These are phyloP conservation scores for Geotrichum candidum DNA, from an alignment of 1,139 yeast species.

Conservation along the genomic window DNA sequence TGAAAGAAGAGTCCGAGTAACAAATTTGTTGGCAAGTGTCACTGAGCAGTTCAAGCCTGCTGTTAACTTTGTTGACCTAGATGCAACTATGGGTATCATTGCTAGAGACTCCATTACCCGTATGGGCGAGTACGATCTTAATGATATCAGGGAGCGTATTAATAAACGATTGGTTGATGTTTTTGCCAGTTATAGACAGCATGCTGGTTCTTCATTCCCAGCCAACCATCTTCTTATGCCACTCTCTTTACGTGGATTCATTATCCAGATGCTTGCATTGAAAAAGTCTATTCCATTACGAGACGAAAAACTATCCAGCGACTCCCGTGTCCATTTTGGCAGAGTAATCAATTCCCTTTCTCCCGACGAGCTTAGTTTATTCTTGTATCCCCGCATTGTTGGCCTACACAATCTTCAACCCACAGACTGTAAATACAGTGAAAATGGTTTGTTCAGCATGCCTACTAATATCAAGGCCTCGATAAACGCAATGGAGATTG, in stretches of 20 bases:
- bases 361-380: constrained; percentile 53
- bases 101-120: constrained; percentile 63
- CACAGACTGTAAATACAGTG: constrained; percentile 41
- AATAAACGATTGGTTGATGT: constrained; percentile 64
- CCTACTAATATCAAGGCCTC: constrained; percentile 50
- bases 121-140: constrained; percentile 49
- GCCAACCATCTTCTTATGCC: constrained; percentile 76
- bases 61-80: constrained; percentile 80
- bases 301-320: constrained; percentile 37
- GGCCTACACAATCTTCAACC: constrained; percentile 64
- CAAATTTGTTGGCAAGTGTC: constrained; percentile 76
- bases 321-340: constrained; percentile 53
- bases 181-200: constrained; percentile 64
- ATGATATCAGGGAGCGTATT: constrained; percentile 57
- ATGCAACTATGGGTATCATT: constrained; percentile 66
- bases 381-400: constrained; percentile 74
- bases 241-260: constrained; percentile 66
- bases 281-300: constrained; percentile 63
- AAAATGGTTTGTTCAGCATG: constrained; percentile 44
- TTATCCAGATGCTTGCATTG: constrained; percentile 62
- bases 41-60: constrained; percentile 68
- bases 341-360: constrained; percentile 52
- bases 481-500: constrained; percentile 45
- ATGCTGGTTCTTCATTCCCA: constrained; percentile 43
- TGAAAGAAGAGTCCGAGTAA: constrained; percentile 72